phyloP scores from a whole-genome alignment of 208 protist species.

The Zelonia costaricensis region DNA sequence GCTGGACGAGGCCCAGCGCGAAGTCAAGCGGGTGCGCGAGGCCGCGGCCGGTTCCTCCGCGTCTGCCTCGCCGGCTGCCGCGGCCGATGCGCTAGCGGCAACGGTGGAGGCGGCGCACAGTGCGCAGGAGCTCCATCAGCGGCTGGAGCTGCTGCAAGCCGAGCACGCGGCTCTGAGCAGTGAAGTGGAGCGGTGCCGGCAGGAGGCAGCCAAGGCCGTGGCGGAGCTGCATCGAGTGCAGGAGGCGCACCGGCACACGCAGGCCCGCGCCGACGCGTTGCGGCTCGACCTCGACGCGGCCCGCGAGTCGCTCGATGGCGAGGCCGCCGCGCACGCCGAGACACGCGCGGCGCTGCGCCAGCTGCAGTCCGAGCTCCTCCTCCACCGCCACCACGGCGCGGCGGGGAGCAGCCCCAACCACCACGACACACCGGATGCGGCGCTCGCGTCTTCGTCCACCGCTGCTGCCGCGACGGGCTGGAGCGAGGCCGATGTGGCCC shows the following conservation, averaged over 20 bases:
- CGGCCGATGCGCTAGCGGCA: no score
- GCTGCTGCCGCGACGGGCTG: slow-evolving; percentile 15
- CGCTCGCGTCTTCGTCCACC: no score
- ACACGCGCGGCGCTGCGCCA: slow-evolving; percentile 33
- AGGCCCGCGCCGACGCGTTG: slow-evolving; percentile 27
- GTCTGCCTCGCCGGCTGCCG: no score
- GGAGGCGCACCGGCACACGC: slow-evolving; percentile 5
- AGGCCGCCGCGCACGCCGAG: slow-evolving; percentile 42
- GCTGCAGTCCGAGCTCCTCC: slow-evolving; percentile 22
- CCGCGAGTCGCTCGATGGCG: slow-evolving; percentile 58
- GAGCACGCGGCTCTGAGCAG: slow-evolving; percentile 24
- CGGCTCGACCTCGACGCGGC: slow-evolving; percentile 31
- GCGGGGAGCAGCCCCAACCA: no score
- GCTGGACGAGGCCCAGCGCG: slow-evolving; percentile 24
- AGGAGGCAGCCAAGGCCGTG: slow-evolving; percentile 24
- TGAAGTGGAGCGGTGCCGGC: slow-evolving; percentile 26
- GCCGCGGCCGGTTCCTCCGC: not conserved
- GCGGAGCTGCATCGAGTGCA: slow-evolving; percentile 49
- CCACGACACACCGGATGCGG: no score
- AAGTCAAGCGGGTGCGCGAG: slow-evolving; percentile 12
- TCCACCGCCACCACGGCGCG: no score
- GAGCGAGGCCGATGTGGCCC: slow-evolving; percentile 10
- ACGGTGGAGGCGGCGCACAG: not conserved
- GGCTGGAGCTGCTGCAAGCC: slow-evolving; percentile 13
- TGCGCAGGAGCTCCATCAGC: slow-evolving; percentile 9